A percentile compares a stretch with the other conserved stretches of the same genome.
Conservation (phyloP, 2,329 filamentous ascomycete species). For the Fusarium sarcochroum region DNA sequence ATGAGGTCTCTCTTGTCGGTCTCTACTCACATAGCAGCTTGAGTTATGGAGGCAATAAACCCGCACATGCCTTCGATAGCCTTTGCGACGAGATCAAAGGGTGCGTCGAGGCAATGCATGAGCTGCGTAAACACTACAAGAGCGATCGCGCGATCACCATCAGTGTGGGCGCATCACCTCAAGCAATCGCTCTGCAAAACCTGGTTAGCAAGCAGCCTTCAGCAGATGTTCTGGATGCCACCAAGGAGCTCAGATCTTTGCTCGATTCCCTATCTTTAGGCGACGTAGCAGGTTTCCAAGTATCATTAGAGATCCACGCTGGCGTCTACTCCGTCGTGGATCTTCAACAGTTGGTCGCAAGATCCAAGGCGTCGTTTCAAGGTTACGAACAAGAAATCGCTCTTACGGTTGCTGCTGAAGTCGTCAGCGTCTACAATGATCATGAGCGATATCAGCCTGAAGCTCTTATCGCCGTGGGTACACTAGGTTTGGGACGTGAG, state of each 20-base stretch:
- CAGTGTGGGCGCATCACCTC: not conserved
- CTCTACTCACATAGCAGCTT: not conserved
- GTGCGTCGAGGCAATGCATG: not conserved
- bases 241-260: not conserved
- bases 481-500: no score
- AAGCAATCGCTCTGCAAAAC: not conserved
- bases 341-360: not conserved
- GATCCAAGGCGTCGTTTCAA: no score
- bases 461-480: no score
- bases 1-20: not conserved
- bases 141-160: not conserved
- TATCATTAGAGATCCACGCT: not conserved
- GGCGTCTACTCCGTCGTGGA: not conserved
- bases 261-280: not conserved
- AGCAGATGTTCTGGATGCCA: no score
- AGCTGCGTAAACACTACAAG: no score
- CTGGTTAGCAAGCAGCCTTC: not conserved
- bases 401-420: not conserved
- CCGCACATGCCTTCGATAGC: not conserved
- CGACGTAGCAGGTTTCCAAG: no score
- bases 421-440: not conserved
- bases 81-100: not conserved
- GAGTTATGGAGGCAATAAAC: not conserved
- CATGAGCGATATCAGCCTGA: no score
- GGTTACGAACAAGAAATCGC: not conserved